These are phyloP conservation scores for Tricharina praecox DNA, from an alignment of 495 filamentous ascomycete species.

Conservation along the genomic window DNA sequence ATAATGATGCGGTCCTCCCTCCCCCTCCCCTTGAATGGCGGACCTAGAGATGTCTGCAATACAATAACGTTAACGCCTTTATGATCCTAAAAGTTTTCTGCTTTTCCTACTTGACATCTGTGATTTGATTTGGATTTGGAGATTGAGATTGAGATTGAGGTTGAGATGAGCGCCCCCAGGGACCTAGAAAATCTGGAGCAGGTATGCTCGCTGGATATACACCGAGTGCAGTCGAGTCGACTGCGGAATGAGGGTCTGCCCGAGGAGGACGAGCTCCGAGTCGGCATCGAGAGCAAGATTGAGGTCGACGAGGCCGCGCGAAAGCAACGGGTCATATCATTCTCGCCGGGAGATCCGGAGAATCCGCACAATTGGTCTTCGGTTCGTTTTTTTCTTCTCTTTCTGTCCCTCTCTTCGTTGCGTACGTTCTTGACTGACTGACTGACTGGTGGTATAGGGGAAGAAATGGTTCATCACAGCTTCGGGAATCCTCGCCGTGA, in stretches of 20 bases:
- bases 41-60: too few species aligned
- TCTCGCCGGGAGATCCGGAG: conserved; percentile 32
- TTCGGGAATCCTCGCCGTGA: conserved; percentile 32
- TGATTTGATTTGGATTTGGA: too few species aligned
- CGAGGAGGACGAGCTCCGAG: background rate
- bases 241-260: background rate
- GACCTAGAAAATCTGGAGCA: too few species aligned
- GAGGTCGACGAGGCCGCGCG: background rate
- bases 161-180: too few species aligned
- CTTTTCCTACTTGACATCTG: too few species aligned
- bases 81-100: too few species aligned
- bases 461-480: conserved; percentile 33
- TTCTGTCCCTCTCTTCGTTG: background rate
- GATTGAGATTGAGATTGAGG: too few species aligned
- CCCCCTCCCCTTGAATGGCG: too few species aligned
- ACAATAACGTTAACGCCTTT: too few species aligned
- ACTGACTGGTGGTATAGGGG: background rate
- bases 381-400: conserved; percentile 7
- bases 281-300: conserved; percentile 3
- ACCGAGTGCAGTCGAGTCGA: conserved; percentile 1
- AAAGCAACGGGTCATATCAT: conserved; percentile 21
- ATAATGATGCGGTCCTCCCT: too few species aligned
- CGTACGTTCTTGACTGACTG: conserved; percentile 3
- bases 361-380: conserved; percentile 39
- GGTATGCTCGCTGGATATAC: conserved; percentile 4